phyloP scores from a whole-genome alignment of 2,329 filamentous ascomycete genomes.

The Dothideomycetes sp. region DNA sequence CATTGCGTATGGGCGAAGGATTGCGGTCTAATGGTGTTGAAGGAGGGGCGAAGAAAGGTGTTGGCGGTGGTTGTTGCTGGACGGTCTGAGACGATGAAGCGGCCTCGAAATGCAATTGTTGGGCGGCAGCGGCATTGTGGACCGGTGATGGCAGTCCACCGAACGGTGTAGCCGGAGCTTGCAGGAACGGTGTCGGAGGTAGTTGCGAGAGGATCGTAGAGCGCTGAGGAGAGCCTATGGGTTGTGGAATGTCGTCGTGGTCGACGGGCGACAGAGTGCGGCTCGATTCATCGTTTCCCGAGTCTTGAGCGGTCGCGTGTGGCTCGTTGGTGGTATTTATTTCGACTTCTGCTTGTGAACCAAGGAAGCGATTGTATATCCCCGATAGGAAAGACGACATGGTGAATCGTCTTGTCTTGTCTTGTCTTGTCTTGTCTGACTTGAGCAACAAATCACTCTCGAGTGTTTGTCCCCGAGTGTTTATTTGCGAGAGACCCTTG shows the following conservation, averaged over 20 bases:
- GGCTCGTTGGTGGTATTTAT: background rate
- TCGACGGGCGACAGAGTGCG: conserved; percentile 9
- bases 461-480: no score
- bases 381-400: conserved; percentile 5
- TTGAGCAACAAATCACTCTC: no score
- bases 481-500: no score
- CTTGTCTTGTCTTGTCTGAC: no score
- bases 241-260: background rate
- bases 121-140: conserved; percentile 6
- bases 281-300: conserved; percentile 6
- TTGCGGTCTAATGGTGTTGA: background rate
- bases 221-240: no score
- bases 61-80: background rate
- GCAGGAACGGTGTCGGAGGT: background rate
- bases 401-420: background rate
- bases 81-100: background rate
- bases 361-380: background rate
- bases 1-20: conserved; percentile 3
- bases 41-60: conserved; percentile 9
- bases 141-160: conserved; percentile 1
- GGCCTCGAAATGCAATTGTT: conserved; percentile 9
- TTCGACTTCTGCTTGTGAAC: background rate
- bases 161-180: conserved; percentile 6
- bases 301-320: background rate
- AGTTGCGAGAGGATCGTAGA: no score